phyloP scores from a whole-genome alignment of 352 stramenopile species.

The Phytophthora multivora region DNA sequence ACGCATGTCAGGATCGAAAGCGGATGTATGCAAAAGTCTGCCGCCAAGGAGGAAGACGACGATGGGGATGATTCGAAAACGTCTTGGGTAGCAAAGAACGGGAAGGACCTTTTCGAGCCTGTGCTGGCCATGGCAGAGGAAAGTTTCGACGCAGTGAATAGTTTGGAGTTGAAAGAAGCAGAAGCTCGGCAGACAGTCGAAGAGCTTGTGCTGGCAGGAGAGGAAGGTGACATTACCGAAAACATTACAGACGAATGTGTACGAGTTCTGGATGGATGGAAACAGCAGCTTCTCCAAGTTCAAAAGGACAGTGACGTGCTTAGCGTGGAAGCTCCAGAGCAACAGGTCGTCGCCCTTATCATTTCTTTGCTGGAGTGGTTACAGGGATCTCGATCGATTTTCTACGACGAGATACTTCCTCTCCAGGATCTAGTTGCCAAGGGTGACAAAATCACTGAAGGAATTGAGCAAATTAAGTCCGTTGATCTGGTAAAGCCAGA shows the following conservation, averaged over 20 bases:
- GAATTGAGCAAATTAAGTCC: conserved; percentile 31
- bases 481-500: conserved; percentile 26
- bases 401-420: conserved; percentile 78
- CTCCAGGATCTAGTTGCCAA: conserved; percentile 64
- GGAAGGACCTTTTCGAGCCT: conserved; percentile 53
- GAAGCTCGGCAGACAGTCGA: conserved; percentile 61
- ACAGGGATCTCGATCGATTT: conserved; percentile 72
- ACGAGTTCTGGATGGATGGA: conserved; percentile 72
- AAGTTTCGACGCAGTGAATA: conserved; percentile 64
- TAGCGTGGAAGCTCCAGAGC: conserved; percentile 68
- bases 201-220: conserved; percentile 49
- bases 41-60: conserved; percentile 31
- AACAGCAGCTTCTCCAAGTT: conserved; percentile 57
- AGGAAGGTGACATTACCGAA: conserved; percentile 29
- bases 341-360: conserved; percentile 50
- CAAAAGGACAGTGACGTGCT: conserved; percentile 70
- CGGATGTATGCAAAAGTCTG: conserved; percentile 61
- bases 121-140: conserved; percentile 68
- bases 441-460: conserved; percentile 44
- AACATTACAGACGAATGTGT: conserved; percentile 71
- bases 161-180: conserved; percentile 72
- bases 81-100: conserved; percentile 33
- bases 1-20: conserved; percentile 73
- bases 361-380: conserved; percentile 79
- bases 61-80: conserved; percentile 27